These are phyloP conservation scores for Boechera stricta DNA, from an alignment of 345 rosid species.

Conservation along the genomic window DNA sequence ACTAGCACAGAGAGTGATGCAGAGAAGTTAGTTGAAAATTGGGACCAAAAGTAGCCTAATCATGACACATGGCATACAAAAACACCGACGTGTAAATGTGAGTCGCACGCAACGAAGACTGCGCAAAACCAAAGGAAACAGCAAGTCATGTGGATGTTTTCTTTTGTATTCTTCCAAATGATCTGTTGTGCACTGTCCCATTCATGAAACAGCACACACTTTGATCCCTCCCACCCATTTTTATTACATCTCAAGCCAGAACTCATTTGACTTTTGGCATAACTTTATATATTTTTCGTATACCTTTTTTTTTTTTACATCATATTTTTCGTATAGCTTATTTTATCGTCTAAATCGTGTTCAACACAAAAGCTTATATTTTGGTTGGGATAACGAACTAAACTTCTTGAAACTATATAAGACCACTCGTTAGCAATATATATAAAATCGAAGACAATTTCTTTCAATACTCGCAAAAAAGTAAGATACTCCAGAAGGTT, in stretches of 20 bases:
- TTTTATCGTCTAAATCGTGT: neutral
- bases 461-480: neutral
- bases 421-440: neutral
- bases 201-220: conserved; percentile 24
- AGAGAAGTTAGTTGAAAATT: conserved; percentile 19
- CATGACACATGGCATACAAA: neutral
- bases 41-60: conserved; percentile 12
- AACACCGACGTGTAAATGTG: neutral
- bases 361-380: neutral
- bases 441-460: neutral
- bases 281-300: neutral
- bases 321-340: neutral
- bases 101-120: neutral
- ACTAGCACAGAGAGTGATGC: neutral
- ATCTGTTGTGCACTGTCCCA: neutral
- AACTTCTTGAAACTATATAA: neutral
- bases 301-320: neutral
- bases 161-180: conserved; percentile 20
- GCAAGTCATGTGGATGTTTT: conserved; percentile 10
- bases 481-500: neutral
- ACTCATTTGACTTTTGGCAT: neutral
- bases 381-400: neutral
- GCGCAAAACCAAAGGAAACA: conserved; percentile 2
- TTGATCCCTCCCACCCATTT: conserved; percentile 18
- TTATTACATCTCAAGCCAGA: neutral